Evolutionary conservation across 2,329 filamentous ascomycete species (phyloP), one percentile per base, ranked within the genome.

Genomic region (Exserohilum rostratum): DNA sequence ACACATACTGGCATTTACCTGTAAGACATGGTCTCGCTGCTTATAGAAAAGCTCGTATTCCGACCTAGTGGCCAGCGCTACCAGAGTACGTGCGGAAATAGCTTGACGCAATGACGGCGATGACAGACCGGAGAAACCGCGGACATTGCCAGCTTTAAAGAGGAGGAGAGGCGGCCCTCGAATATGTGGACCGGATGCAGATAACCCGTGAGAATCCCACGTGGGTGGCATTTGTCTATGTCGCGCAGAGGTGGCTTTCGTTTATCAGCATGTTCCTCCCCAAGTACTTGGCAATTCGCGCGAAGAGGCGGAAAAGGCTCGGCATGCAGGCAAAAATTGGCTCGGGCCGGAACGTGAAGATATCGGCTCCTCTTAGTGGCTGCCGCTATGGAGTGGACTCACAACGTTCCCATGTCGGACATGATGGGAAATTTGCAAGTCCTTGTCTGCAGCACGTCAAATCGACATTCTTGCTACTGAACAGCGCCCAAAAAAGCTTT

Each of bases 261-360:
- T 22, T 35, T 35, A 35, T n/a, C n/a, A 46, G 9, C 20, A 25
- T 17, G 31, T 46, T 46, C 31, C 29, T 27, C n/a, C 15, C 43
- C 43, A 46, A 46, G 43, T 46, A 22, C 43, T 46, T 46, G 43
- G 43, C 43, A 35, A 35, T 35, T 5, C 43, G 30, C 12, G 20
- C 31, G 15, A 35, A 27, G 31, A 35, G 31, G 31, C 20, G 20
- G 10, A 17, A 12, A 17, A 35, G 25, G 31, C 43, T 46, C 9
- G 31, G 43, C 43, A 35, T 35, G 20, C 43, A 46, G 7, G 31
- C 18, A 22, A 25, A 34, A 4, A 22, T 34, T 15, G 31, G 17
- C 20, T 35, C 20, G 9, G 30, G 9, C 6, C 18, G 20, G 18
- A 35, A 46, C 43, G 43, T 46, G 43, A 46, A 11, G 2, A 17